Base-by-base conservation (phyloP, 352 stramenopile genomes). In the Phytopythium sindhum region DNA sequence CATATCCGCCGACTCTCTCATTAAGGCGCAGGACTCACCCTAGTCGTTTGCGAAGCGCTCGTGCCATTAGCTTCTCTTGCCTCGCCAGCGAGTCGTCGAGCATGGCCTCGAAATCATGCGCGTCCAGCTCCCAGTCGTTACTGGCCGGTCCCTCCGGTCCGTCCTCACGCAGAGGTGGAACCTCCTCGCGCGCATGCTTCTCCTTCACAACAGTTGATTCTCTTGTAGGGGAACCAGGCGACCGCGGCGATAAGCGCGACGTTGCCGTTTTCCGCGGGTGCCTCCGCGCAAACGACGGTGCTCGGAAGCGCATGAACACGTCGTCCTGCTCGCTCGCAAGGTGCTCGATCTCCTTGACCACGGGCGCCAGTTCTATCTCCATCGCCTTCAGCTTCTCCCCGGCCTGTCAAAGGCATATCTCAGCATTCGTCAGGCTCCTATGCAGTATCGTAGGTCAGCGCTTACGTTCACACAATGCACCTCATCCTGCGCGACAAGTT, bases 71-170 rank as follows among this genome's bases (percentile, higher is more conserved):
- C 52, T 87, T 82, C 23, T 88, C 74, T 15, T 84, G 64, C 17
- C 57, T 33, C 9, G 60, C 45, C 57, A 61, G 59, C 35, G 67
- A 65, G 2, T 64, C 54, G 31, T 86, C 80, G 63, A 90, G 62
- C 80, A 91, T 89, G 28, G 74, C 64, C 37, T 82, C 79, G 28
- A 91, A 84, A 41, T 93, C 80, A 29, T 81, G 68, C 2, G 70
- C 71, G 28, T 53, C 74, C 24, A 90, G 67, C 33, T 86, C 71
- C 26, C 63, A 62, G 10, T 44, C 52, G 14, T 17, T 45, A 10
- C 2, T 29, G n/a, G 4, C 4, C 5, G 3, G 1, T 28, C 4
- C 52, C 21, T 58, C 23, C 4, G 9, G 29, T 19, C 4, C 3
- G 21, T 28, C 29, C 7, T 17, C 52, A 31, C 31, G 1, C 0